Percentiles rank a stretch among this genome's conserved stretches.
Evolutionary conservation across 179 eudicot genomes (phyloP).

Genomic region (Vitellaria paradoxa): DNA sequence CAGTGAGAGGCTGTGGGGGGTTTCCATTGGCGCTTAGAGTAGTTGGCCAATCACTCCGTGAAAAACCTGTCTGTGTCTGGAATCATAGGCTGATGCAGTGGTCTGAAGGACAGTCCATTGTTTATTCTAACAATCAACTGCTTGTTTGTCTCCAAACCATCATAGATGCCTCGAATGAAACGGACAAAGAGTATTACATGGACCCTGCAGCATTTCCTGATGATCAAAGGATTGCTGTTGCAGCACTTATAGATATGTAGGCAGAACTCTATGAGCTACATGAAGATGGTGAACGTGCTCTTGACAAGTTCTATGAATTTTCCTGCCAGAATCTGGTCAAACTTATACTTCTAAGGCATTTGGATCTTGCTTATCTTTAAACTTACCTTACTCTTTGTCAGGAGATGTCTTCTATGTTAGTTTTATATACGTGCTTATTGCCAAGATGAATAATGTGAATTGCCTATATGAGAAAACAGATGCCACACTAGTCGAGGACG

Average conservation of each 20-base stretch:
- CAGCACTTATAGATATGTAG: constrained; percentile 33
- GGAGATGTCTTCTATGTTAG: not conserved
- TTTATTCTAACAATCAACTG: constrained; percentile 13
- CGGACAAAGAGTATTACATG: constrained; percentile 16
- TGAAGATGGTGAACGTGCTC: constrained; percentile 16
- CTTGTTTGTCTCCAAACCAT: constrained; percentile 24
- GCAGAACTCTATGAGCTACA: constrained; percentile 25
- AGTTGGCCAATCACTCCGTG: constrained; percentile 27
- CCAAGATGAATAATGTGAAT: not conserved
- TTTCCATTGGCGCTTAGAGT: constrained; percentile 33
- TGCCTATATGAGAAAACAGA: not conserved
- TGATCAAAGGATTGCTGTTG: constrained; percentile 27
- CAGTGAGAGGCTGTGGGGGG: constrained; percentile 30
- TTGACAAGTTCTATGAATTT: constrained; percentile 18
- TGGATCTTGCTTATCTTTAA: not conserved
- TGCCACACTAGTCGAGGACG: not conserved
- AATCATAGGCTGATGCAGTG: constrained; percentile 16
- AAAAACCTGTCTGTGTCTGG: constrained; percentile 21
- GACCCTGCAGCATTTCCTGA: constrained; percentile 35
- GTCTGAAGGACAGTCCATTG: constrained; percentile 22
- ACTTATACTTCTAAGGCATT: constrained; percentile 23
- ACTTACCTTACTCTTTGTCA: not conserved
- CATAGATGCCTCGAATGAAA: constrained; percentile 24
- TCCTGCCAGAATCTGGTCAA: constrained; percentile 22
- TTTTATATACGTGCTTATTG: not conserved